Evolutionary conservation across 768 basidiomycete genomes (phyloP).

Genomic region (Podaxis sp.): DNA sequence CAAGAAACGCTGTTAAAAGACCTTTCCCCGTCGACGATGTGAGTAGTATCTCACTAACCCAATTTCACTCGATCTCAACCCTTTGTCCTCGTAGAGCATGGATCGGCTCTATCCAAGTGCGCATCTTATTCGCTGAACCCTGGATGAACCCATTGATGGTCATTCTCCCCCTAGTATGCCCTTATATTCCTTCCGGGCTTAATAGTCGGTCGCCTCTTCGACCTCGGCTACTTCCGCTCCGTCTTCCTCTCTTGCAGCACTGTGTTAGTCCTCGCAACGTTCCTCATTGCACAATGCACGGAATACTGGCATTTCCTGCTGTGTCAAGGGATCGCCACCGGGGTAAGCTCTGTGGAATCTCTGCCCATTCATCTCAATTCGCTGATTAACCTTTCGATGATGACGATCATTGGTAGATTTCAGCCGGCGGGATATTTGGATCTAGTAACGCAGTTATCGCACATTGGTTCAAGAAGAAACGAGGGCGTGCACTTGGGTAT

Average conservation of each 20-base stretch:
- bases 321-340: constrained; percentile 56
- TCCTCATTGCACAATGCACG: constrained; percentile 55
- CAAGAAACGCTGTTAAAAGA: neutral
- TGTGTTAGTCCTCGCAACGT: constrained; percentile 42
- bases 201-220: constrained; percentile 47
- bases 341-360: constrained; percentile 30
- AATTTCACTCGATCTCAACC: constrained; percentile 34
- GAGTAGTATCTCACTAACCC: constrained; percentile 24
- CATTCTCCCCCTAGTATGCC: constrained; percentile 40
- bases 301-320: constrained; percentile 65
- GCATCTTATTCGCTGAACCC: neutral
- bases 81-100: constrained; percentile 46
- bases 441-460: constrained; percentile 55
- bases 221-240: constrained; percentile 64
- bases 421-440: constrained; percentile 58
- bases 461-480: constrained; percentile 69
- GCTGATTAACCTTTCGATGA: neutral
- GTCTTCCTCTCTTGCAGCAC: constrained; percentile 21
- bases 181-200: constrained; percentile 60
- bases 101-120: constrained; percentile 75
- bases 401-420: constrained; percentile 24
- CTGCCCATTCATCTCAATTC: neutral
- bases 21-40: constrained; percentile 44
- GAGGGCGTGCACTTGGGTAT: constrained; percentile 59
- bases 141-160: neutral